Evolutionary conservation across 2,329 filamentous ascomycete genomes (phyloP), one percentile per base, ranked within the genome.

Genomic region (Emmonsiellopsis sp.): DNA sequence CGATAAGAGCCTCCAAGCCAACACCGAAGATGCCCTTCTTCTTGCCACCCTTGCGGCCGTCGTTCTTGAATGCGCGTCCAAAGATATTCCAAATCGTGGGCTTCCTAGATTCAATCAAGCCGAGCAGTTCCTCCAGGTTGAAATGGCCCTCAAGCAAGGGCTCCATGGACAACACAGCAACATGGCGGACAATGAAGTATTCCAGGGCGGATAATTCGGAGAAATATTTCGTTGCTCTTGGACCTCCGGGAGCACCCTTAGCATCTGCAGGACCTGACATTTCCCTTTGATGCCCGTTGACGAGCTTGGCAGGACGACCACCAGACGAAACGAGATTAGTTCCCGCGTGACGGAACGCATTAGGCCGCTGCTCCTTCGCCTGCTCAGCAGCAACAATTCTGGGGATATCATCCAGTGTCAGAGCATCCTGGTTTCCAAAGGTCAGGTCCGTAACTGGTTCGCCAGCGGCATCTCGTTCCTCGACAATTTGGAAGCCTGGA

Each of bases 11-110:
- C 58, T 98, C 93, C 20, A 98, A 75, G 2, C 87, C 84, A 31
- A 97, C 87, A 40, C 92, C 89, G 66, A 98, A 98, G 26, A 95
- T 85, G 41, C 89, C 92, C 76, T 94, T 95, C 75, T 94, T 95
- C 74, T 94, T 95, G 60, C 82, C 80, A 34, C 73, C 80, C 68
- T 91, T 86, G 53, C 75, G 73, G 44, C 67, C 65, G 62, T 93
- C 87, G 61, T 89, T 89, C 70, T 92, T 93, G 66, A 97, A 95
- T 1, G 91, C 92, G 67, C 96, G 95, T 58, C 91, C 92, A 58
- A 98, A 91, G 63, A 96, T 96, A 69, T 92, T 93, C 93, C 93
- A 98, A 72, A 98, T 95, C 0, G 89, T 97, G 26, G 89, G 84
- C 57, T 95, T 94, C 65, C 89, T 85, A 2, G 89, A 89, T 70